Base-by-base conservation (phyloP, 2,329 filamentous ascomycete genomes). In the Clonostachys byssicola region DNA sequence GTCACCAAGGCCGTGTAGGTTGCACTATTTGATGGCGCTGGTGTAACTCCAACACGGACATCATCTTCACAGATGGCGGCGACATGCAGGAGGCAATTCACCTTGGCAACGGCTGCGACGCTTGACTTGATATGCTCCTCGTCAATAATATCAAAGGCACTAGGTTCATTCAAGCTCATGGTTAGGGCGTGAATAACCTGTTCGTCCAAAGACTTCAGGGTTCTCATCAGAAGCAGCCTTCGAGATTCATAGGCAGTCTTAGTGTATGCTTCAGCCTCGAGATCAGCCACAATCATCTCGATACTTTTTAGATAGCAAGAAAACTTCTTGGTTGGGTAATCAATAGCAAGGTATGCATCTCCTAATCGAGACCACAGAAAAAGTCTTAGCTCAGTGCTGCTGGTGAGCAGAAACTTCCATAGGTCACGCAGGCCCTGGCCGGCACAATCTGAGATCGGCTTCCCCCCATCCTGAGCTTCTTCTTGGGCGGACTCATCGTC, bases 321-420 rank as follows among this genome's bases (percentile, higher is more conserved):
- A 33, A 96, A 83, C 13, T 94, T 85, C 63, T 96, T 96, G 0
- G 92, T 91, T 1, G 81, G 72, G 57, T 96, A 96, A 8, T 88
- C 81, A 51, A 99, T 95, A 8, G 80, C 81, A 45, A 84, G 78
- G 59, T 99, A 99, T 1, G 94, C 92, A 53, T 94, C 88, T 36
- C 89, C 85, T n/a, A 99, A 77, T 44, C 90, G 84, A 51, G 88
- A 86, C 94, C 94, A 99, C 2, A 99, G 74, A 53, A 94, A 91
- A 2, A 97, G 71, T 35, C 89, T 84, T 44, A 97, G 71, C 46
- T 92, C 89, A 2, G 91, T 87, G 59, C 86, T 90, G 40, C 90
- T 92, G 43, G 81, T 84, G 46, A 87, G 78, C 5, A 99, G 73
- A 53, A 97, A 97, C 48, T 88, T 89, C 68, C 88, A 86, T 61